phyloP scores from a whole-genome alignment of 495 filamentous ascomycete genomes.

The Penicillium salamii region DNA sequence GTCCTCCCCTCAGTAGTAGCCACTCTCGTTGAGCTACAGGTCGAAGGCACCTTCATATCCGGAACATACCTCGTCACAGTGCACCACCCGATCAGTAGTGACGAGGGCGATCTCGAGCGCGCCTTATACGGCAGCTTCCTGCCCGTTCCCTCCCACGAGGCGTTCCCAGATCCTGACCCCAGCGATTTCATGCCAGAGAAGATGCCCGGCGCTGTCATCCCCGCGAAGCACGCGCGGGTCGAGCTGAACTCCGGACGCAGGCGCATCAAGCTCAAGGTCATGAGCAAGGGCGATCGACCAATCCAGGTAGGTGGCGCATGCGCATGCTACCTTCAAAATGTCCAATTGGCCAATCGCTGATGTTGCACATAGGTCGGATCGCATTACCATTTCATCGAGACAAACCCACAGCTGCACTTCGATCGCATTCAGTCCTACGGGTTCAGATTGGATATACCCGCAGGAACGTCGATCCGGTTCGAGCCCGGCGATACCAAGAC shows the following conservation, averaged over 20 bases:
- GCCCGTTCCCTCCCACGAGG: slow-evolving; percentile 65
- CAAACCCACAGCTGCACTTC: slow-evolving; percentile 86
- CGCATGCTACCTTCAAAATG: neutral
- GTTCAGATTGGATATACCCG: slow-evolving; percentile 83
- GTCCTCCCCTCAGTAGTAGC: slow-evolving; percentile 78
- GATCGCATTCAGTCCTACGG: slow-evolving; percentile 85
- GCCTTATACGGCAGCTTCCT: slow-evolving; percentile 93
- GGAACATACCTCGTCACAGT: slow-evolving; percentile 97
- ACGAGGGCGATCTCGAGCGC: slow-evolving; percentile 81
- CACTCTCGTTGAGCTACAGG: slow-evolving; percentile 78
- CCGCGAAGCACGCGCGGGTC: slow-evolving; percentile 61
- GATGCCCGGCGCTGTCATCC: slow-evolving; percentile 77
- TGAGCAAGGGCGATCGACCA: slow-evolving; percentile 85
- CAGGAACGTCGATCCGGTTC: slow-evolving; percentile 90
- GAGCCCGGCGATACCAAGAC: slow-evolving; percentile 94
- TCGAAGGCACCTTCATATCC: slow-evolving; percentile 88
- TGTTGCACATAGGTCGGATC: slow-evolving; percentile 63
- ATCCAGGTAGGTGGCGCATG: slow-evolving; percentile 61
- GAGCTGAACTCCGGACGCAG: slow-evolving; percentile 71
- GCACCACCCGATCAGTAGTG: slow-evolving; percentile 80
- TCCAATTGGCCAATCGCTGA: too few species aligned
- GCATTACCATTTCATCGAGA: slow-evolving; percentile 96
- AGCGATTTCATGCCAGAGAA: slow-evolving; percentile 61
- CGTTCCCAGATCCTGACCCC: slow-evolving; percentile 63
- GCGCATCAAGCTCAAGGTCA: slow-evolving; percentile 71